Conservation (phyloP, 2,329 filamentous ascomycete species). For the Teratosphaeriaceae sp. region DNA sequence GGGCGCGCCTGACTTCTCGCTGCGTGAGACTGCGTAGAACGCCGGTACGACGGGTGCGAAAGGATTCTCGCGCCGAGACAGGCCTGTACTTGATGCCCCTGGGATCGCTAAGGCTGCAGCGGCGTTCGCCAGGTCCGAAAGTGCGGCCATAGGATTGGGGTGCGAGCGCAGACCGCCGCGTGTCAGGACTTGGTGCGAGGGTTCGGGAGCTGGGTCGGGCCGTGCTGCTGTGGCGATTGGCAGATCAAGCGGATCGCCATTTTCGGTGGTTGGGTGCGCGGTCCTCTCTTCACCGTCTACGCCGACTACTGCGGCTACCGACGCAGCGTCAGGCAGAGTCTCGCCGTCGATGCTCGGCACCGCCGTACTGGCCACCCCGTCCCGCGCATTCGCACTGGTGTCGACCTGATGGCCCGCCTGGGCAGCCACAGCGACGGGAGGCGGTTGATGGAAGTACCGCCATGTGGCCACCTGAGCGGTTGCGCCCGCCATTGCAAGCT, state of each 20-base stretch:
- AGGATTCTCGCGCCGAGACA: slow-evolving; percentile 29
- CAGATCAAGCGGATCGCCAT: too few relatives aligned
- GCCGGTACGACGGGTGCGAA: slow-evolving; percentile 42
- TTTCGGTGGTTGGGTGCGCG: slow-evolving; percentile 17
- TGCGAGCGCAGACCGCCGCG: slow-evolving; percentile 41
- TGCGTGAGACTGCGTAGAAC: slow-evolving; percentile 40
- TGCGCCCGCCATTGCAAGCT: slow-evolving; percentile 56
- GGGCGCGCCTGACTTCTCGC: slow-evolving; percentile 41
- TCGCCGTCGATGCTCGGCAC: slow-evolving; percentile 26
- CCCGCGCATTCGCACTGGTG: too few relatives aligned
- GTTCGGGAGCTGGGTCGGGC: slow-evolving; percentile 56
- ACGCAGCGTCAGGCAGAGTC: slow-evolving; percentile 15
- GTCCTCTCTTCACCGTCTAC: slow-evolving; percentile 19
- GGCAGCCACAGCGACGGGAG: too few relatives aligned
- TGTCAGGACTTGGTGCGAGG: slow-evolving; percentile 51
- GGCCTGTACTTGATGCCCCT: neutral
- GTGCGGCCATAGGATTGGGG: slow-evolving; percentile 43
- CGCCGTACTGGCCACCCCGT: slow-evolving; percentile 18
- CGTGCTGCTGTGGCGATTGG: slow-evolving; percentile 21
- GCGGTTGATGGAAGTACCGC: slow-evolving; percentile 49
- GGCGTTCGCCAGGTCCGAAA: slow-evolving; percentile 50
- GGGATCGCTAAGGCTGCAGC: slow-evolving; percentile 28
- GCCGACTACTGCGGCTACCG: neutral
- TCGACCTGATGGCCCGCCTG: too few relatives aligned
- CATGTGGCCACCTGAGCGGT: slow-evolving; percentile 54